Base-by-base conservation (phyloP, 2,329 filamentous ascomycete species). In the Lasiodiplodia hormozganensis region DNA sequence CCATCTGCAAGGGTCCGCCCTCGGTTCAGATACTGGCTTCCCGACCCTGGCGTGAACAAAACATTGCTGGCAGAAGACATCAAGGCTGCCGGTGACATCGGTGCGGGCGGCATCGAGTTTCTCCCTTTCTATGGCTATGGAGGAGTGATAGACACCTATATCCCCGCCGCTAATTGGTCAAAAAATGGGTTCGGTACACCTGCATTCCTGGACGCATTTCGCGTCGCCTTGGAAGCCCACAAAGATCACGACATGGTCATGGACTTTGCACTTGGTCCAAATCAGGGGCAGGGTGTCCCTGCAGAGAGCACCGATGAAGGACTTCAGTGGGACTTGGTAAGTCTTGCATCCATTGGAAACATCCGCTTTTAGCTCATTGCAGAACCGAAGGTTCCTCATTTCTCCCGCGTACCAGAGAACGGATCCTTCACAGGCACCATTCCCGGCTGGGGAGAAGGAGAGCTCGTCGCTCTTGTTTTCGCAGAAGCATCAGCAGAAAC, bases 251-350 rank as follows among this genome's bases (percentile, higher is more conserved):
- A 73, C 0, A 49, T 83, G 14, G 68, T 77, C 3, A 78, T 84
- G 72, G 82, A 84, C 69, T 81, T 83, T 67, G 73, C 77, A 0
- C 62, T 84, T 4, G 82, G 82, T 0, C 79, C 82, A 0, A 81
- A 80, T 62, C 78, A 81, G 69, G 82, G 82, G 1, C 76, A 78
- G 47, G 82, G 82, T 2, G 81, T 82, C 3, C 81, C 81, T 0
- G 76, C 79, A 0, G 58, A 71, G 0, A 67, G 70, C 0, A 70
- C 74, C 28, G 71, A 76, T 53, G 75, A 78, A n/a, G 80, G 78
- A 0, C 72, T 79, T 31, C 64, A 72, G 54, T 77, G 72, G 73
- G 72, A 81, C 69, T 53, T 80, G 56, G 56, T 60, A 3, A 38
- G 31, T 2, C 10, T 21, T 51, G 18, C 2, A 34, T 10, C 31